Base-by-base conservation (phyloP, 23 red algal genomes). In the Chondrus crispus region DNA sequence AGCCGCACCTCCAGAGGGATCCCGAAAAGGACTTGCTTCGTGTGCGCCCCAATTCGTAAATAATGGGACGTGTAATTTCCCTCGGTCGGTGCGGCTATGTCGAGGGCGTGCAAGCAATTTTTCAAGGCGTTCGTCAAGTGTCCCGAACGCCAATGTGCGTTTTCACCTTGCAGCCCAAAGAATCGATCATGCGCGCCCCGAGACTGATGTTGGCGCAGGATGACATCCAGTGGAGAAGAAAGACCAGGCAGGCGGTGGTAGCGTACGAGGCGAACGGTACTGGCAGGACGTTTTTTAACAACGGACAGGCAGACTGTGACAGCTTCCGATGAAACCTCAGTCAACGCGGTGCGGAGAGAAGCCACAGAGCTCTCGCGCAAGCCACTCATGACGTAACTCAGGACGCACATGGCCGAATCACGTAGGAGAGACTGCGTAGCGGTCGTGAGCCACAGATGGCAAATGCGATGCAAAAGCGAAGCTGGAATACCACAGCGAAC, bases 31-130 rank as follows among this genome's bases (percentile, higher is more conserved):
- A 87, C 46, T 57, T 58, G 84, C 47, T 87, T 30, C 10, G 84
- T 87, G 22, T 87, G 63, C 2, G 84, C n/a, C 1, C 84, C 84
- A 44, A 87, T 87, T n/a, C 84, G 63, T 0, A 87, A 47, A n/a
- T 26, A 39, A 33, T 87, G 84, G 1, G 66, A 58, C 14, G 60
- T 73, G 44, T 53, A 87, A 24, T 72, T 87, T 47, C 66, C 63
- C 28, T 43, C 64, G 2, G 46, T 5, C 16, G 84, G 1, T 3
- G 46, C 20, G 2, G 4, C 22, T 14, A 87, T 58, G 37, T 40
- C 3, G 12, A 72, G 41, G 1, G 66, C 45, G 20, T 0, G 36
- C 1, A 74, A 18, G 0, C 18, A 73, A 13, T 33, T 16, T 72
- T 32, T 14, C 10, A 87, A 18, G 14, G 84, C 42, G 3, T 1